These are phyloP conservation scores for Saccharum hybrid DNA, from an alignment of 202 grass and related monocot genomes.

Conservation along the genomic window DNA sequence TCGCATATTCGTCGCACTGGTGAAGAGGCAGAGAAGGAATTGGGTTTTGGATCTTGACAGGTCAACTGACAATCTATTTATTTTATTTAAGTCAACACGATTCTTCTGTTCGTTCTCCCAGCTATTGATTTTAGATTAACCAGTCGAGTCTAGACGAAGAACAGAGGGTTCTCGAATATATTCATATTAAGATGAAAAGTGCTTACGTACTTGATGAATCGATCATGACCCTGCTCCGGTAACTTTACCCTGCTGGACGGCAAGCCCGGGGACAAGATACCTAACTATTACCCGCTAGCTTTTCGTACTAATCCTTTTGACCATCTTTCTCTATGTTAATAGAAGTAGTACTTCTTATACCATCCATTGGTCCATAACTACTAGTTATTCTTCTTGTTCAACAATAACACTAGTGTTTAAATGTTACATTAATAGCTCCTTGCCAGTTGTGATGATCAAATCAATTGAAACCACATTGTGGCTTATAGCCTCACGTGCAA, in stretches of 20 bases:
- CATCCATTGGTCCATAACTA: not conserved
- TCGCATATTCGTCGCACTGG: not conserved
- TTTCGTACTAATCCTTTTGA: constrained; percentile 7
- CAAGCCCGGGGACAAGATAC: not conserved
- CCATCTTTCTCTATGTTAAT: not conserved
- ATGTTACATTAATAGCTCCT: constrained; percentile 27
- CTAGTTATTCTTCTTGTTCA: not conserved
- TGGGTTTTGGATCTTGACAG: constrained; percentile 43
- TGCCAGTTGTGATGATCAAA: not conserved
- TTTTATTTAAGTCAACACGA: not conserved
- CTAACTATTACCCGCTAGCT: not conserved
- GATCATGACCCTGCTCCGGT: constrained; percentile 23
- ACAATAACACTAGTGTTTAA: not conserved
- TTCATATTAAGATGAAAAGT: not conserved
- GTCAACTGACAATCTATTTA: constrained; percentile 39
- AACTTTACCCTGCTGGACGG: constrained; percentile 36
- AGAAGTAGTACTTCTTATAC: not conserved
- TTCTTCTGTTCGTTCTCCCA: not conserved
- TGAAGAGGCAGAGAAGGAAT: not conserved
- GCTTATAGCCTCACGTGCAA: not conserved
- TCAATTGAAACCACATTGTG: not conserved
- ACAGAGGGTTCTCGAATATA: not conserved
- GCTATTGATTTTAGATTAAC: not conserved
- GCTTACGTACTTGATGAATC: not conserved
- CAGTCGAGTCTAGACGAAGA: constrained; percentile 22